Evolutionary conservation across 768 basidiomycete species (phyloP), one percentile per base, ranked within the genome.

Genomic region (Tylopilus balloui): DNA sequence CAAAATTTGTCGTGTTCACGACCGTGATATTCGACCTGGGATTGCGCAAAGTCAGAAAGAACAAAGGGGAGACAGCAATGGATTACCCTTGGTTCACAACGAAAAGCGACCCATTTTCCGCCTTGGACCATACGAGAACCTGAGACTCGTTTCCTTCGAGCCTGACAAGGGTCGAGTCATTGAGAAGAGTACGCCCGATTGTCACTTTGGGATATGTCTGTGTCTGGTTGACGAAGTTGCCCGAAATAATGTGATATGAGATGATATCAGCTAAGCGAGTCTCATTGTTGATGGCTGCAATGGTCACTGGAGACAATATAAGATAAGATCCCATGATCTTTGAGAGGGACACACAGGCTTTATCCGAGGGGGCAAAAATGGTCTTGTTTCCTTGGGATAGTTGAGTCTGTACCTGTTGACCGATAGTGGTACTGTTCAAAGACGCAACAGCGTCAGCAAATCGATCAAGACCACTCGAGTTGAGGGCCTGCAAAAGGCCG

Each of bases 111-210:
- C 74, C 72, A 35, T 72, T 69, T 2, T 59, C 54, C 2, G 50
- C 54, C 17, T 64, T 64, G 3, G 73, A 69, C 74, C 77, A 77
- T 0, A 68, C 75, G 11, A 84, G 60, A 20, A 81, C 84, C 54
- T 86, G 84, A 0, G 68, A 69, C 55, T 75, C 71, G 54, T 75
- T 75, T 6, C 77, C 85, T 56, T 84, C 83, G 0, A 88, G 76
- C 19, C 58, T 63, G 8, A 83, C 78, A 24, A 75, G 62, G 0
- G 68, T 50, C 0, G 75, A 57, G 32, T 77, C 72, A 36, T 75
- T 77, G 36, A 87, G 72, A n/a, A 83, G 67, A 0, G 86, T 83
- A 34, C 82, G 76, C 2, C 81, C 83, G 46, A 89, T 66, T 0
- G 84, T 86, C 53, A 74, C 71, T 55, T 78, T 79, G 2, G 85